phyloP scores from a whole-genome alignment of 1,284 basidiomycete species.

The Papiliotrema nemorosa region DNA sequence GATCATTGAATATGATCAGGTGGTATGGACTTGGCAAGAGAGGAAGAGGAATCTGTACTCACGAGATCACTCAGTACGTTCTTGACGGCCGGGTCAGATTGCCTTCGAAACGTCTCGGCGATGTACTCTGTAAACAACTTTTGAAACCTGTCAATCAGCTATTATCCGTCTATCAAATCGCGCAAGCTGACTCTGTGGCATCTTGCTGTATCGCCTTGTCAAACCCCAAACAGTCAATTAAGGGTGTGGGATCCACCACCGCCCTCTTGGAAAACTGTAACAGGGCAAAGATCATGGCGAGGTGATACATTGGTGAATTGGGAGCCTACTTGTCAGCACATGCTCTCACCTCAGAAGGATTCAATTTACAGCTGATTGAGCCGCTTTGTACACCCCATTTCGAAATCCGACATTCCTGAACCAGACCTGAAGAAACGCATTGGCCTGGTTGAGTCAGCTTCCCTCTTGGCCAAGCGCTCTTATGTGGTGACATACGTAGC shows the following conservation, averaged over 20 bases:
- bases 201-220: constrained; percentile 83
- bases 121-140: constrained; percentile 88
- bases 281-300: constrained; percentile 62
- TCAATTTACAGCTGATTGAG: constrained; percentile 52
- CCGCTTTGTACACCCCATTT: constrained; percentile 58
- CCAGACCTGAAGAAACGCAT: constrained; percentile 83
- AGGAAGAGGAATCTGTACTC: constrained; percentile 4
- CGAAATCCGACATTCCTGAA: constrained; percentile 64
- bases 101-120: constrained; percentile 72
- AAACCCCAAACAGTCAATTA: constrained; percentile 76
- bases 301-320: constrained; percentile 43
- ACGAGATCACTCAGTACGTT: constrained; percentile 70
- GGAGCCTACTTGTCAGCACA: background rate
- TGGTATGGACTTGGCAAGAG: background rate
- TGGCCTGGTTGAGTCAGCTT: constrained; percentile 51
- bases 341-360: background rate
- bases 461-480: background rate
- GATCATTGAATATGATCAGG: constrained; percentile 1
- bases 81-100: constrained; percentile 56
- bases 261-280: constrained; percentile 66
- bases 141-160: constrained; percentile 64
- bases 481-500: constrained; percentile 57
- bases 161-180: background rate
- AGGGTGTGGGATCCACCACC: constrained; percentile 73
- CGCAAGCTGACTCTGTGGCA: constrained; percentile 72